Conservation (phyloP, 2,329 filamentous ascomycete genomes). For the Penicillium sp. region DNA sequence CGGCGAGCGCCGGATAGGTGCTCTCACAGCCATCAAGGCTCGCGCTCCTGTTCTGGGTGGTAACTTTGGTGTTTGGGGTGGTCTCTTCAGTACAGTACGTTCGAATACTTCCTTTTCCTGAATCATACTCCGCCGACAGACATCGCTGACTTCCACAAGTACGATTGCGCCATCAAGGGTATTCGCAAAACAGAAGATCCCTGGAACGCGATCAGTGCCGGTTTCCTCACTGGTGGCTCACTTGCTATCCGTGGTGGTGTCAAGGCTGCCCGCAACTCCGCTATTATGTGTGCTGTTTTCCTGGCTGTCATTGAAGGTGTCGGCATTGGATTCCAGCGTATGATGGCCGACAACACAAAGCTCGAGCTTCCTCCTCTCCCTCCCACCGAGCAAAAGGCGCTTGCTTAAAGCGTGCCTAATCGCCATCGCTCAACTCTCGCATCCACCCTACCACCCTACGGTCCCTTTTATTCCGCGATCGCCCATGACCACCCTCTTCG, state of each 20-base stretch:
- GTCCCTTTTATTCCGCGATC: slow-evolving; percentile 5
- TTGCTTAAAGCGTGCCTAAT: slow-evolving; percentile 30
- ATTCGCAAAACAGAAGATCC: slow-evolving; percentile 95
- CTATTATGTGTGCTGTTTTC: slow-evolving; percentile 92
- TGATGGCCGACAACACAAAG: slow-evolving; percentile 87
- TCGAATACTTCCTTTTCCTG: slow-evolving; percentile 41
- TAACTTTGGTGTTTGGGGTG: slow-evolving; percentile 98
- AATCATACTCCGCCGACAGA: slow-evolving; percentile 46
- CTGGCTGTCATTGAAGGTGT: slow-evolving; percentile 97
- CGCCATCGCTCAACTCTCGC: background rate
- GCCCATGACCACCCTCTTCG: slow-evolving; percentile 17
- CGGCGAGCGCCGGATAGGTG: slow-evolving; percentile 92
- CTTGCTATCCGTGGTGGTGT: slow-evolving; percentile 89
- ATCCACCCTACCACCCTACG: slow-evolving; percentile 3
- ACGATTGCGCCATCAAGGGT: slow-evolving; percentile 95
- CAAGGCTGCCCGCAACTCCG: slow-evolving; percentile 89
- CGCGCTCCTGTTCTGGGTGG: slow-evolving; percentile 93
- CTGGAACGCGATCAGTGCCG: slow-evolving; percentile 96
- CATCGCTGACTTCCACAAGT: slow-evolving; percentile 41
- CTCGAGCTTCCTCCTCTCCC: slow-evolving; percentile 60
- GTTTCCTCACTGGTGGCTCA: slow-evolving; percentile 93
- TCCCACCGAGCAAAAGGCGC: slow-evolving; percentile 38
- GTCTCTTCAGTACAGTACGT: slow-evolving; percentile 63
- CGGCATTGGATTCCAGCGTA: slow-evolving; percentile 90
- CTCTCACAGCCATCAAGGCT: slow-evolving; percentile 96